phyloP scores from a whole-genome alignment of 257 asterid genomes.

The Gardenia jasminoides region DNA sequence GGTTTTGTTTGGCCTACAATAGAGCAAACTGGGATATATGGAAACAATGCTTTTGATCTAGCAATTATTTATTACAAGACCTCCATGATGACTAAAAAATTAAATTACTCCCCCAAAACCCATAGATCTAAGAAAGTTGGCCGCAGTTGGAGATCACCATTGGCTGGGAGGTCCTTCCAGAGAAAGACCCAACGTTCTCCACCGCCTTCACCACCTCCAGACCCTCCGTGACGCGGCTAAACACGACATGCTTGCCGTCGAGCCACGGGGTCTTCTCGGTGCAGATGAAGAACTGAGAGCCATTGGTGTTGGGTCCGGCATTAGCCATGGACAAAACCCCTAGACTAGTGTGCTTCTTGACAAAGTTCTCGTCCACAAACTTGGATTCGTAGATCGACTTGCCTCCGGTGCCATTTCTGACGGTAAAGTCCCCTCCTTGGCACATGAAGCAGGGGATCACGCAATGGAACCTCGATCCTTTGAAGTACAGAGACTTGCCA shows the following conservation, averaged over 20 bases:
- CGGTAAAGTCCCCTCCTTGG: constrained; percentile 76
- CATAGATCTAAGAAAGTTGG: no score
- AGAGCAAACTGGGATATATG: background rate
- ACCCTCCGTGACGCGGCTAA: constrained; percentile 66
- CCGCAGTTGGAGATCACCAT: no score
- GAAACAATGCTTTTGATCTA: background rate
- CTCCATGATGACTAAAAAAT: no score
- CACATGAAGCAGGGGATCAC: constrained; percentile 60
- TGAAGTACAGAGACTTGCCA: constrained; percentile 63
- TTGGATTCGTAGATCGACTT: constrained; percentile 71
- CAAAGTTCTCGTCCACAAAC: constrained; percentile 64
- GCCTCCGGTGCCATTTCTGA: constrained; percentile 71
- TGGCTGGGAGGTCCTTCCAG: constrained; percentile 40
- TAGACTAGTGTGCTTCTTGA: constrained; percentile 56
- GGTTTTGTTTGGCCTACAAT: background rate
- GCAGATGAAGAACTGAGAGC: constrained; percentile 69
- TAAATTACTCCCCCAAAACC: no score
- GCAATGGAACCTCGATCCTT: constrained; percentile 58
- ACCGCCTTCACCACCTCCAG: constrained; percentile 40
- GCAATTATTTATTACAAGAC: no score
- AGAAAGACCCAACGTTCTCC: constrained; percentile 51
- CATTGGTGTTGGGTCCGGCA: constrained; percentile 60
- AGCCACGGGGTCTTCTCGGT: constrained; percentile 61
- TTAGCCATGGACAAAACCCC: constrained; percentile 77
- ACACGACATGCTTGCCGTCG: constrained; percentile 72